phyloP scores from a whole-genome alignment of 2,329 filamentous ascomycete genomes.

The Rutstroemia sydowiana region DNA sequence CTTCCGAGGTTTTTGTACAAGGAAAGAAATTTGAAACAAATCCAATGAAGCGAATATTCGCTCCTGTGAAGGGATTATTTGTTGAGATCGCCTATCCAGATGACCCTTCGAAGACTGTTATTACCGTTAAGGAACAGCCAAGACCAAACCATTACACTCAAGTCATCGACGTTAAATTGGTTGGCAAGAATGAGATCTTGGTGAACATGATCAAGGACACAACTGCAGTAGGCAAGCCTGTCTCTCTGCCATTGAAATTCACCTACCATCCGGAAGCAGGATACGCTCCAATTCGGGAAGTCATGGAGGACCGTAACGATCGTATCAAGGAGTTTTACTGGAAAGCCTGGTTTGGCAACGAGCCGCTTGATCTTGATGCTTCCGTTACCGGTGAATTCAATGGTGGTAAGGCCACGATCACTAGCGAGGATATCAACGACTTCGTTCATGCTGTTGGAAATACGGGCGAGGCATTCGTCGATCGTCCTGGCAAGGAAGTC shows the following conservation, averaged over 20 bases:
- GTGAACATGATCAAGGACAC: conserved; percentile 91
- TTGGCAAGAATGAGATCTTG: conserved; percentile 69
- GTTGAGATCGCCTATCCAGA: conserved; percentile 82
- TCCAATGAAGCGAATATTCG: conserved; percentile 85
- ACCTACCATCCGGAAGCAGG: conserved; percentile 91
- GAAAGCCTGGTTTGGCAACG: conserved; percentile 91
- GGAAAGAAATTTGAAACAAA: conserved; percentile 97
- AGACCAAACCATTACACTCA: conserved; percentile 80
- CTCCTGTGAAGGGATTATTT: conserved; percentile 75
- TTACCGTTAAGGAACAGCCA: conserved; percentile 80
- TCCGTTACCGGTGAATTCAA: conserved; percentile 83
- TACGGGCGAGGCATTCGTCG: conserved; percentile 93
- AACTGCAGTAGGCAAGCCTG: conserved; percentile 73
- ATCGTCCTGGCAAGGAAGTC: conserved; percentile 87
- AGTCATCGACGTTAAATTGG: conserved; percentile 77
- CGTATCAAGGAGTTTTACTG: conserved; percentile 99
- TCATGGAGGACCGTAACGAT: conserved; percentile 94
- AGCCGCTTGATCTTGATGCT: conserved; percentile 74
- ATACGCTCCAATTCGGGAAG: conserved; percentile 94
- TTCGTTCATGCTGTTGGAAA: conserved; percentile 99
- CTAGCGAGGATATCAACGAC: conserved; percentile 88
- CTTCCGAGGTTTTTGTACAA: conserved; percentile 88
- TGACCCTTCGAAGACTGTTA: conserved; percentile 73
- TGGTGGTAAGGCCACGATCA: conserved; percentile 80
- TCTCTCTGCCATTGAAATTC: conserved; percentile 81